Percentiles rank a stretch among this genome's conserved stretches.
These are phyloP conservation scores for Penicillium sp. DNA, from an alignment of 2,329 filamentous ascomycete genomes.

Conservation along the genomic window DNA sequence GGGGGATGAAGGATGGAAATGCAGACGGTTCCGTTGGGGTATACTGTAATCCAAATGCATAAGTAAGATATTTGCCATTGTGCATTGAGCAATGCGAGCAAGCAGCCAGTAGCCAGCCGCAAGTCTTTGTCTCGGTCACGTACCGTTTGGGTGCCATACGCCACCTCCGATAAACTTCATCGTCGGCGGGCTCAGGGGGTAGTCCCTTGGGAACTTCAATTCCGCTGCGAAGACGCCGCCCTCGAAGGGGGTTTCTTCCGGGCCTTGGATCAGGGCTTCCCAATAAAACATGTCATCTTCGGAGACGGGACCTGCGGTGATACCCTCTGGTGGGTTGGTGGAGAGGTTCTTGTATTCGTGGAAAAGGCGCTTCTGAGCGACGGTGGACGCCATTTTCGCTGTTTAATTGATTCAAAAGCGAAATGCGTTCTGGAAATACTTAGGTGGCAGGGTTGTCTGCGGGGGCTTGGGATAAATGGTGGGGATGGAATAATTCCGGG, in stretches of 20 bases:
- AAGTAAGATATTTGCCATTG: background rate
- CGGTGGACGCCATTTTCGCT: slow-evolving; percentile 45
- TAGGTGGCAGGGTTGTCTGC: background rate
- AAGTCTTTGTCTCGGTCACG: slow-evolving; percentile 25
- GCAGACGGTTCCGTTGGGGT: slow-evolving; percentile 86
- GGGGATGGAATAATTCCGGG: slow-evolving; percentile 9
- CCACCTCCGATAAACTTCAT: slow-evolving; percentile 89
- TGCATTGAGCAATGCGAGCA: background rate
- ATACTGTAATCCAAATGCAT: slow-evolving; percentile 57
- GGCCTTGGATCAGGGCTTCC: slow-evolving; percentile 95
- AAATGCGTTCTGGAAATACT: background rate
- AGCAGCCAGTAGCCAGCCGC: background rate
- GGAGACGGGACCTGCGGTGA: slow-evolving; percentile 85
- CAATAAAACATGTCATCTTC: slow-evolving; percentile 95
- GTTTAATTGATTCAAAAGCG: background rate
- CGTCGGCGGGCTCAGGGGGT: slow-evolving; percentile 89
- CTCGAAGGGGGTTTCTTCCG: slow-evolving; percentile 93
- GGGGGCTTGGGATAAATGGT: background rate
- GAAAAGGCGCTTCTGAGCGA: slow-evolving; percentile 74
- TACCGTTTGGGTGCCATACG: slow-evolving; percentile 95
- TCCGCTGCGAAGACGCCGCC: slow-evolving; percentile 94
- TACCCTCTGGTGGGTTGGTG: slow-evolving; percentile 94
- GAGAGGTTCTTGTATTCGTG: slow-evolving; percentile 94
- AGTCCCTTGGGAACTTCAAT: slow-evolving; percentile 92
- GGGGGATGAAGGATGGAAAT: slow-evolving; percentile 98